Evolutionary conservation across 495 filamentous ascomycete genomes (phyloP).

Genomic region (Penicillium lividum): DNA sequence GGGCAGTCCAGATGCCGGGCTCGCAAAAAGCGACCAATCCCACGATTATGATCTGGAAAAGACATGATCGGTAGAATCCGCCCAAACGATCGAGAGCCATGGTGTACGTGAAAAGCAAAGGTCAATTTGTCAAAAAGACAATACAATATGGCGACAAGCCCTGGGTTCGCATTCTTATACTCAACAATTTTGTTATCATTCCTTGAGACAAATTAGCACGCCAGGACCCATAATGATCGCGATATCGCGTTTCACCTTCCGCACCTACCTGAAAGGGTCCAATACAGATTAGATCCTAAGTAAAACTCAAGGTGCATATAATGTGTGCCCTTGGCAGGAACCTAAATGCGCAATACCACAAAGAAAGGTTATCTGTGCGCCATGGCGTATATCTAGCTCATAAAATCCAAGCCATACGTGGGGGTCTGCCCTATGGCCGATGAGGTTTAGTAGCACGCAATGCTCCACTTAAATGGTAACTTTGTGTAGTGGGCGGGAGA

Average conservation of each 20-base stretch:
- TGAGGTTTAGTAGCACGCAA: conserved; percentile 17
- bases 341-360: not conserved
- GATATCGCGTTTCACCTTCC: conserved; percentile 11
- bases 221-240: conserved; percentile 18
- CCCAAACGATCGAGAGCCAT: conserved; percentile 14
- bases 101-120: not conserved
- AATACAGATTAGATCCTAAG: not conserved
- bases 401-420: not conserved
- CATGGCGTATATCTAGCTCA: not conserved
- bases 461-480: conserved; percentile 19
- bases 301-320: not conserved
- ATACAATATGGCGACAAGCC: not conserved
- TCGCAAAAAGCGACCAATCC: conserved; percentile 58
- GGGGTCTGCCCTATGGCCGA: not conserved
- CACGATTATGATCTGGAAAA: conserved; percentile 57
- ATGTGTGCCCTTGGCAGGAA: not conserved
- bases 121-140: not conserved
- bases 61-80: conserved; percentile 51
- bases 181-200: conserved; percentile 3
- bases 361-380: not conserved
- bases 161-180: not conserved
- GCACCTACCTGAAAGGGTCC: not conserved
- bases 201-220: conserved; percentile 13
- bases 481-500: not conserved
- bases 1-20: conserved; percentile 61